Conservation (phyloP, 2,329 filamentous ascomycete species). For the Sporothrix pallida region DNA sequence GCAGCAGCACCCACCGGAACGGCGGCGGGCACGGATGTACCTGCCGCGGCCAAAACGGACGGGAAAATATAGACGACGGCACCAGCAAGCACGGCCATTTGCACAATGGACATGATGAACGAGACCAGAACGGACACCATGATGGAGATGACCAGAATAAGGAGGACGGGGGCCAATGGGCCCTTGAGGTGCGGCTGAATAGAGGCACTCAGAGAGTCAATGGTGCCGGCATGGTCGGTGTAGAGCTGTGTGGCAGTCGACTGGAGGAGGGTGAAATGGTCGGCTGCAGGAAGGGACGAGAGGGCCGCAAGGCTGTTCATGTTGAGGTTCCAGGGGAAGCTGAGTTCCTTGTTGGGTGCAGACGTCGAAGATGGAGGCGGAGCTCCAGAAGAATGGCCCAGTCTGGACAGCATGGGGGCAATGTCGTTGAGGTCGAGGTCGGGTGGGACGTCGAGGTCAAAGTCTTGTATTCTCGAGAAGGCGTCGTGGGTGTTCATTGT, state of each 20-base stretch:
- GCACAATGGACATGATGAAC: conserved; percentile 22
- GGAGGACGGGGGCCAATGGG: conserved; percentile 26
- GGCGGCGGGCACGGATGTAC: background rate
- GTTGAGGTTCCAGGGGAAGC: conserved; percentile 8
- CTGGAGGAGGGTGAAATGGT: conserved; percentile 25
- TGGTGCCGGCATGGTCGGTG: conserved; percentile 10
- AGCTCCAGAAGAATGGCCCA: background rate
- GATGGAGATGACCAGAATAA: conserved; percentile 4
- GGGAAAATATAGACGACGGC: conserved; percentile 26
- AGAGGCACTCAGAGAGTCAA: background rate
- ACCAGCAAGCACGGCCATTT: conserved; percentile 14
- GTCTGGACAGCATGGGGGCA: conserved; percentile 4
- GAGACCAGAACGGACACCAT: conserved; percentile 24
- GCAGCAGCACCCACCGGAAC: background rate
- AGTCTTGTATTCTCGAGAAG: conserved; percentile 3
- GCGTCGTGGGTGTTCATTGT: conserved; percentile 23
- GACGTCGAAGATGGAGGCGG: background rate
- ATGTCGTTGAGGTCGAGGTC: conserved; percentile 18
- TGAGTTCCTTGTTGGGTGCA: background rate
- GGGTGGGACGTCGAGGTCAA: conserved; percentile 23
- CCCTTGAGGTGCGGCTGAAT: conserved; percentile 25
- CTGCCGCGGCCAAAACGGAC: conserved; percentile 1
- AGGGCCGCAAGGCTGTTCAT: background rate
- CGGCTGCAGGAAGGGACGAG: background rate
- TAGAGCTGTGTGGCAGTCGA: conserved; percentile 14